A percentile compares a stretch with the other conserved stretches of the same genome.
These are phyloP conservation scores for Umbelopsis sp. DNA, from an alignment of 192 early-diverging fungal species.

Conservation along the genomic window DNA sequence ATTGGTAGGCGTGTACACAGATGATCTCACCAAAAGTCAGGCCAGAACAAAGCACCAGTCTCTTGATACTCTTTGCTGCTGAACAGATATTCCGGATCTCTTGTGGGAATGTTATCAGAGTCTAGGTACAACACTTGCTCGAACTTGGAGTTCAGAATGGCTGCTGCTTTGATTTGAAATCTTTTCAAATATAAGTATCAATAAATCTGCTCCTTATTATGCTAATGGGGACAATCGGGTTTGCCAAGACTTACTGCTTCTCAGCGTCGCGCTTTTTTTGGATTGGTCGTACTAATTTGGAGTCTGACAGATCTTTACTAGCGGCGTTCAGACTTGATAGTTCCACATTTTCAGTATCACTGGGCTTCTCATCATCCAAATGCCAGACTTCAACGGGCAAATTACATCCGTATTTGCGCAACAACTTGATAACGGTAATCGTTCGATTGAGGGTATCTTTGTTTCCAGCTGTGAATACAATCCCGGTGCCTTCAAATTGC, in stretches of 20 bases:
- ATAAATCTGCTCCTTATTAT: not conserved
- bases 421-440: slow-evolving; percentile 24
- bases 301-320: slow-evolving; percentile 27
- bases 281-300: slow-evolving; percentile 26
- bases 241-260: slow-evolving; percentile 33
- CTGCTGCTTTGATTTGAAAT: slow-evolving; percentile 50
- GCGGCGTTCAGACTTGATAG: slow-evolving; percentile 12
- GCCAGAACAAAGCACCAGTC: slow-evolving; percentile 53
- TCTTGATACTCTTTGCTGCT: slow-evolving; percentile 33
- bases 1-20: not conserved
- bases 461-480: slow-evolving; percentile 40
- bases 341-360: not conserved
- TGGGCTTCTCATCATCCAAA: slow-evolving; percentile 29
- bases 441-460: slow-evolving; percentile 32
- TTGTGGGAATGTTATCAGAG: slow-evolving; percentile 45
- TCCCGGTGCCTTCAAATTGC: slow-evolving; percentile 22
- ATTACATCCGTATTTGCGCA: slow-evolving; percentile 24
- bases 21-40: slow-evolving; percentile 43
- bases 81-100: slow-evolving; percentile 49
- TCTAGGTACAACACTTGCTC: slow-evolving; percentile 50
- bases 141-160: slow-evolving; percentile 44
- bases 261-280: slow-evolving; percentile 23
- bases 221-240: not conserved
- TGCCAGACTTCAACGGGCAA: slow-evolving; percentile 41
- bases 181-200: not conserved